A percentile compares a stretch with the other conserved stretches of the same genome.
These are phyloP conservation scores for Allium sativum DNA, from an alignment of 106 monocot species.

Conservation along the genomic window DNA sequence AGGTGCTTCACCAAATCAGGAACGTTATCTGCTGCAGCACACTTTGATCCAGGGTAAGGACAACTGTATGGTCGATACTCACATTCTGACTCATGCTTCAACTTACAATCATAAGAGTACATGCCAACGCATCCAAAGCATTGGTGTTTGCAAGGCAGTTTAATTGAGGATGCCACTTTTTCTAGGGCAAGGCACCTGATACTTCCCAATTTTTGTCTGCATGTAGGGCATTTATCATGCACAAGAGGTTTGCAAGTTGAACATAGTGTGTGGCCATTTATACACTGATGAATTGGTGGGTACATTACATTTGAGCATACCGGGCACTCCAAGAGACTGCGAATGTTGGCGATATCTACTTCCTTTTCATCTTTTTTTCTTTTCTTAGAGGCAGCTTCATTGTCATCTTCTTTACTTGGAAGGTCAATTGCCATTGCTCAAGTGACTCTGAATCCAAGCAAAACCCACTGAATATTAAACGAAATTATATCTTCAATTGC, in stretches of 20 bases:
- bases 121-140: constrained; percentile 27
- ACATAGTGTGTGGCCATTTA: constrained; percentile 36
- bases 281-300: constrained; percentile 88
- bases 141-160: constrained; percentile 34
- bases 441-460: no score
- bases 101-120: constrained; percentile 28
- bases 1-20: constrained; percentile 24
- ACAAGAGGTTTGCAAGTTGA: constrained; percentile 31
- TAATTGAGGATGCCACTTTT: constrained; percentile 27
- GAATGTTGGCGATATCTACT: constrained; percentile 49
- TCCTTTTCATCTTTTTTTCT: constrained; percentile 8
- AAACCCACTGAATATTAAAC: no score
- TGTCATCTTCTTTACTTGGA: no score
- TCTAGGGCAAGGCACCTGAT: constrained; percentile 36
- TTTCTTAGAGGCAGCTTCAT: no score
- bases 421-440: no score
- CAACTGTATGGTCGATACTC: constrained; percentile 26
- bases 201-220: constrained; percentile 35
- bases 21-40: constrained; percentile 26
- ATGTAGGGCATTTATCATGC: constrained; percentile 33
- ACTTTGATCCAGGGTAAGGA: constrained; percentile 36
- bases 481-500: no score
- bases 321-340: constrained; percentile 86
- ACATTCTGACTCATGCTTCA: constrained; percentile 35
- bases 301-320: constrained; percentile 96